Percentiles rank a stretch among this genome's conserved stretches.
Conservation (phyloP, 2,329 filamentous ascomycete genomes). For the Albophoma yamanashiensis region DNA sequence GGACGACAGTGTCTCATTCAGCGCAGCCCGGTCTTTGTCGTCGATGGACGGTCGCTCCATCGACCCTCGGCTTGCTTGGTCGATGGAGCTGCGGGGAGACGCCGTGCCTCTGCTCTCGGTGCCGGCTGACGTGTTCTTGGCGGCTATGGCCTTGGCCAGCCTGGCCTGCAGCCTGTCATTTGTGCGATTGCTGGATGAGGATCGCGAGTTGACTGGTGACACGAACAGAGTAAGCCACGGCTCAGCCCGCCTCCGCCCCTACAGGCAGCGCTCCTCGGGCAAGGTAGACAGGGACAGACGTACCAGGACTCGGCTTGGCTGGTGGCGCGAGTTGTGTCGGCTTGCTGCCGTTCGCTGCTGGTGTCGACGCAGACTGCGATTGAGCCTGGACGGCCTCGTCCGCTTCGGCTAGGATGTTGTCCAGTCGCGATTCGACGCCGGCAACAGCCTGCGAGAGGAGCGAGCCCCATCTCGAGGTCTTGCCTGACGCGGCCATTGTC, state of each 20-base stretch:
- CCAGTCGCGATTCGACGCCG: constrained; percentile 84
- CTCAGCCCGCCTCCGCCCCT: not conserved
- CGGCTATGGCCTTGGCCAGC: constrained; percentile 76
- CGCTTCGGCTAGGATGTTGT: constrained; percentile 81
- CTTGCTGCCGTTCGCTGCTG: constrained; percentile 7
- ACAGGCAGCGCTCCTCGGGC: not conserved
- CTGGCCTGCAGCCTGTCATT: constrained; percentile 85
- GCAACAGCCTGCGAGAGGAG: constrained; percentile 86
- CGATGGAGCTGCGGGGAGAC: constrained; percentile 28
- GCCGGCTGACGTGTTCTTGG: constrained; percentile 37
- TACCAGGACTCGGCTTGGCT: constrained; percentile 15
- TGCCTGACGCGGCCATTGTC: constrained; percentile 37
- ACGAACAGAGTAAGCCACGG: not conserved
- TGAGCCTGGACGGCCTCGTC: constrained; percentile 27
- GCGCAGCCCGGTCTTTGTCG: constrained; percentile 8
- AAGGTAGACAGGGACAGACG: not conserved
- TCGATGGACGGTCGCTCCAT: constrained; percentile 19
- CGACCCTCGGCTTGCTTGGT: constrained; percentile 13
- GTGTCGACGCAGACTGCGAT: not conserved
- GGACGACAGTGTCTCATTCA: constrained; percentile 6
- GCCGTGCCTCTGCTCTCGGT: constrained; percentile 32
- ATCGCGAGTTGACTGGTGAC: constrained; percentile 39
- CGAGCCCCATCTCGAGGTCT: constrained; percentile 56
- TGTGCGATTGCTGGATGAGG: constrained; percentile 50
- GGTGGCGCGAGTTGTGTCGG: constrained; percentile 13